A percentile compares a stretch with the other conserved stretches of the same genome.
Conservation (phyloP, 352 stramenopile species). For the Pythium brassicae region DNA sequence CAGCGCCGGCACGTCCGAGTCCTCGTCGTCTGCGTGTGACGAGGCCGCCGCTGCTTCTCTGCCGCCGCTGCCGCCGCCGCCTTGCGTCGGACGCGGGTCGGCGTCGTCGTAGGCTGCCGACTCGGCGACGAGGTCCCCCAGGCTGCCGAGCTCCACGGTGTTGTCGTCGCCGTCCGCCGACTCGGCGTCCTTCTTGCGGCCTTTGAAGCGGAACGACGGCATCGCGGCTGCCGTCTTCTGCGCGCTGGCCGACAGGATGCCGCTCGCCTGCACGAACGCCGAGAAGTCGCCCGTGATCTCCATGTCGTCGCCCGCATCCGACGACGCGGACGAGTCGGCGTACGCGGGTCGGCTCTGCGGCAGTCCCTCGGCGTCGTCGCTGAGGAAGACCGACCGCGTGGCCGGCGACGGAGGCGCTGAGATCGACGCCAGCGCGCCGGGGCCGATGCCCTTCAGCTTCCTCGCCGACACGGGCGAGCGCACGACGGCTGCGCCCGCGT, state of each 20-base stretch:
- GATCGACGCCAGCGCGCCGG: slow-evolving; percentile 2
- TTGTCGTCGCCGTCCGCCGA: slow-evolving; percentile 33
- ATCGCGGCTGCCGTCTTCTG: slow-evolving; percentile 4
- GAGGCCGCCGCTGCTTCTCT: no score
- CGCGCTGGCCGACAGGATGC: slow-evolving; percentile 9
- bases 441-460: slow-evolving; percentile 15
- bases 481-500: slow-evolving; percentile 19
- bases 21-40: slow-evolving; percentile 18
- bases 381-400: slow-evolving; percentile 47
- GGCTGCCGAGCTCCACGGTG: slow-evolving; percentile 57
- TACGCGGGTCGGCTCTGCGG: slow-evolving; percentile 38
- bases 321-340: slow-evolving; percentile 75
- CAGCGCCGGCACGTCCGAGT: slow-evolving; percentile 11
- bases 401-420: slow-evolving; percentile 7
- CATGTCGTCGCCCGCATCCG: slow-evolving; percentile 80
- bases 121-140: slow-evolving; percentile 55
- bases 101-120: slow-evolving; percentile 37
- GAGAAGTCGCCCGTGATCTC: slow-evolving; percentile 83
- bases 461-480: slow-evolving; percentile 13
- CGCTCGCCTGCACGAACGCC: slow-evolving; percentile 25
- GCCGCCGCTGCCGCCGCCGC: no score
- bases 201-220: slow-evolving; percentile 9
- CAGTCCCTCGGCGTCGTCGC: slow-evolving; percentile 9
- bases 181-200: background rate
- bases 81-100: no score